phyloP scores from a whole-genome alignment of 768 basidiomycete species.

The Lactifluus pinguis region DNA sequence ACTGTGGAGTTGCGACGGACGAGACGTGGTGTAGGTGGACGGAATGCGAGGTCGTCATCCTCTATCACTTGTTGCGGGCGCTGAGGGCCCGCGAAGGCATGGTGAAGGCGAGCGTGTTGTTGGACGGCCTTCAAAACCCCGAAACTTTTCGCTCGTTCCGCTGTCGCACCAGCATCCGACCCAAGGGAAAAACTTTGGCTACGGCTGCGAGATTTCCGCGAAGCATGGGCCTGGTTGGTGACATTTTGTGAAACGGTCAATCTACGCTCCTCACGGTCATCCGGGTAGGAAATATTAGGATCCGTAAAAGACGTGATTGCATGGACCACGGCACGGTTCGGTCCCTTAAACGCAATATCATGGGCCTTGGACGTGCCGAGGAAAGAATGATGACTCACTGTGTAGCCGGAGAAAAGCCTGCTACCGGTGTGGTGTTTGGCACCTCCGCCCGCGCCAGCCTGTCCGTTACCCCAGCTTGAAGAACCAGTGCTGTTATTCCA shows the following conservation, averaged over 20 bases:
- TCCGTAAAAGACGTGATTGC: constrained; percentile 57
- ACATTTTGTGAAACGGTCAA: constrained; percentile 22
- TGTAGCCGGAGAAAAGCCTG: constrained; percentile 60
- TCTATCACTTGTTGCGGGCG: constrained; percentile 4
- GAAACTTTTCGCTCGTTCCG: constrained; percentile 30
- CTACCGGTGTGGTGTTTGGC: constrained; percentile 65
- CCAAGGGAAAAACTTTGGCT: constrained; percentile 54
- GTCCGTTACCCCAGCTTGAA: constrained; percentile 45
- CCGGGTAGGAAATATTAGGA: constrained; percentile 34
- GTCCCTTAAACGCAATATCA: constrained; percentile 35
- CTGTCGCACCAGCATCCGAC: constrained; percentile 33
- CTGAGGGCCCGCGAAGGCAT: constrained; percentile 36
- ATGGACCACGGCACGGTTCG: constrained; percentile 64
- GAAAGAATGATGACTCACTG: constrained; percentile 35
- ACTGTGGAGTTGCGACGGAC: constrained; percentile 39
- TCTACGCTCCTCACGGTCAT: constrained; percentile 49
- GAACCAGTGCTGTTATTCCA: constrained; percentile 39
- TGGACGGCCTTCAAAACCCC: constrained; percentile 58
- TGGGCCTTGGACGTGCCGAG: not conserved
- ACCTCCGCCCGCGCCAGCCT: constrained; percentile 55
- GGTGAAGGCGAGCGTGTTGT: constrained; percentile 51
- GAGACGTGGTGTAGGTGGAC: constrained; percentile 27
- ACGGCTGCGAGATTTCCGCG: constrained; percentile 36
- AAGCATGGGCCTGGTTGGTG: constrained; percentile 19
- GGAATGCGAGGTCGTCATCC: constrained; percentile 16